Evolutionary conservation across 495 filamentous ascomycete species (phyloP), one percentile per base, ranked within the genome.

Genomic region (Annulohypoxylon stygium): DNA sequence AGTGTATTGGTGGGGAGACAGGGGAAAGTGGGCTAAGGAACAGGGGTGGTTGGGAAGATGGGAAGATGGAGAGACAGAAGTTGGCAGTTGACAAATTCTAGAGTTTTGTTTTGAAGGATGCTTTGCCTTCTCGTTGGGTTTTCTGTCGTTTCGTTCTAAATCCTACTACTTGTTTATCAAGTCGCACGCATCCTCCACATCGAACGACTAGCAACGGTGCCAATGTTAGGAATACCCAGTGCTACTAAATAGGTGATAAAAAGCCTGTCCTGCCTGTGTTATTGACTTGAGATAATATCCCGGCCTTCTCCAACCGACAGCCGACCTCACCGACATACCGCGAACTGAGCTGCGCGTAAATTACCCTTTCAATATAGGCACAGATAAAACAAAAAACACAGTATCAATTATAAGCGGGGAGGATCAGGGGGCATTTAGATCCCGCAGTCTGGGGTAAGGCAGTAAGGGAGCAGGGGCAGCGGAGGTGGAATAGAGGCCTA

Each of bases 371-470:
- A 37, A 57, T 10, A 37, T 20, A 57, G 53, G 53, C 37, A 57
- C 34, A 45, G 36, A 43, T 60, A n/a, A 37, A 43, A 4, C 4
- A 3, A 12, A n/a, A 39, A 39, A 39, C 51, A 66, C 63, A 58
- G 37, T 58, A 18, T 25, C 7, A 47, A 57, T 48, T 34, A 20
- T 25, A 33, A 66, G 63, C 25, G 23, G 60, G 51, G 34, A 61
- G 39, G 60, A 57, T 41, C 58, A 57, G 58, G 58, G 47, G 47
- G 26, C 20, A 45, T 57, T 58, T 11, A 41, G 33, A 72, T 59
- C 39, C 36, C 53, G 33, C 33, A 58, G 51, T 62, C 63, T 63
- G 51, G 33, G 58, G 51, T 67, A 67, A 55, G 48, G 48, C 20
- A 26, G 11, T 26, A 41, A 23, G 12, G 55, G 39, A 53, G 18